Evolutionary conservation across 23 red algal genomes (phyloP).

Genomic region (Rhodosorus marinus): DNA sequence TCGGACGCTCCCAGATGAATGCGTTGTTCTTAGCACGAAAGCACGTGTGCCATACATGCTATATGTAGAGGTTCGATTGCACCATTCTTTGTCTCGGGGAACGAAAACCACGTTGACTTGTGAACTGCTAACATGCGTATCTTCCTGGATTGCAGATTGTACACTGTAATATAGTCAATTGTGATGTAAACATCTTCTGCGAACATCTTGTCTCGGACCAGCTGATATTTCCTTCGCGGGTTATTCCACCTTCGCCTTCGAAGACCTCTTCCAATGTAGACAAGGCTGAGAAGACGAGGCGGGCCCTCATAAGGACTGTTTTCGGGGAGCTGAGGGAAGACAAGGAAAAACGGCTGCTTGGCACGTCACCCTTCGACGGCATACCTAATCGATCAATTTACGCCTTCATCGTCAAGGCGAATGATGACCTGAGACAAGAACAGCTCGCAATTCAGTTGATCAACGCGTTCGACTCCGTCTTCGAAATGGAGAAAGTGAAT

Average conservation of each 20-base stretch:
- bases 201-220: background rate
- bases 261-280: too few species aligned
- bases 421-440: slow-evolving; percentile 91
- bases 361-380: slow-evolving; percentile 52
- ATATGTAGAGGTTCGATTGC: slow-evolving; percentile 39
- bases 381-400: slow-evolving; percentile 32
- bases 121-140: too few species aligned
- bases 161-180: too few species aligned
- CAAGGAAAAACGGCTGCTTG: slow-evolving; percentile 40
- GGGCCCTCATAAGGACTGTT: too few species aligned
- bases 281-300: too few species aligned
- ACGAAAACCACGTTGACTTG: too few species aligned
- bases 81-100: too few species aligned
- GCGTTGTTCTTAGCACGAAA: slow-evolving; percentile 48
- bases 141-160: too few species aligned
- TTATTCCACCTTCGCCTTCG: too few species aligned
- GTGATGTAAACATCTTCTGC: slow-evolving; percentile 2
- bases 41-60: slow-evolving; percentile 63
- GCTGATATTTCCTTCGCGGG: too few species aligned
- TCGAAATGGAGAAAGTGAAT: slow-evolving; percentile 45
- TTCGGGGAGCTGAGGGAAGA: slow-evolving; percentile 67
- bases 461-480: slow-evolving; percentile 63
- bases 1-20: slow-evolving; percentile 40
- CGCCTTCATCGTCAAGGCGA: slow-evolving; percentile 94
- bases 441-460: slow-evolving; percentile 89